A percentile compares a stretch with the other conserved stretches of the same genome.
Conservation (phyloP, 306 rosid species). For the Cucurbita argyrosperma region DNA sequence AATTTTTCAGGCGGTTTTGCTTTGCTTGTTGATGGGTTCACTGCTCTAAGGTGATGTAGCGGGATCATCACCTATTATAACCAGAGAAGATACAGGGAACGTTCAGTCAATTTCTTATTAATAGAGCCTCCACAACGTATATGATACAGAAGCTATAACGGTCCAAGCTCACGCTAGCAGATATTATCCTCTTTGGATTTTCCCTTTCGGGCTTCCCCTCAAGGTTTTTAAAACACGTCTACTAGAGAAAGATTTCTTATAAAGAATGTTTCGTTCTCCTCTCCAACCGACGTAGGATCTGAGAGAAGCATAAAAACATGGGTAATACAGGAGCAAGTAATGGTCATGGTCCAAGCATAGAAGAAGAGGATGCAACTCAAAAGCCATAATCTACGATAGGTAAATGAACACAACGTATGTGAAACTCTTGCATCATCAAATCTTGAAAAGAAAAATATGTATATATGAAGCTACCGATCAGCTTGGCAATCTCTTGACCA, state of each 20-base stretch:
- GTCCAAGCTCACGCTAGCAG: too few species aligned
- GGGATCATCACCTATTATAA: slow-evolving; percentile 60
- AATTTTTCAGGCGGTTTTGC: slow-evolving; percentile 57
- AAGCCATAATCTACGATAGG: not conserved
- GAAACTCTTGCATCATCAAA: not conserved
- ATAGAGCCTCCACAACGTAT: not conserved
- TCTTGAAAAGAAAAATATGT: not conserved
- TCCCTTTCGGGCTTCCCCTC: too few species aligned
- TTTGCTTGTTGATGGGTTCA: slow-evolving; percentile 63
- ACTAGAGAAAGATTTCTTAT: too few species aligned
- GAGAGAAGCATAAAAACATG: not conserved
- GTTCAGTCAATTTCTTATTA: not conserved
- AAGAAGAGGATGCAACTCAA: not conserved
- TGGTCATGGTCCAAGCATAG: not conserved
- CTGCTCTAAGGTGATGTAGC: slow-evolving; percentile 65
- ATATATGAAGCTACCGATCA: not conserved
- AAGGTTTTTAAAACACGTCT: too few species aligned
- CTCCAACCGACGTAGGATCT: too few species aligned
- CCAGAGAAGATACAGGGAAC: not conserved
- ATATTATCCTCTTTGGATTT: too few species aligned
- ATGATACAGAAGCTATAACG: not conserved
- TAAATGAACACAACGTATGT: not conserved
- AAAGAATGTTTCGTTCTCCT: too few species aligned
- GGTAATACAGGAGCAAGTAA: not conserved
- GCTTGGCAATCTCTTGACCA: not conserved